These are phyloP conservation scores for Ophiostoma angusticollis DNA, from an alignment of 2,329 filamentous ascomycete genomes.

Conservation along the genomic window DNA sequence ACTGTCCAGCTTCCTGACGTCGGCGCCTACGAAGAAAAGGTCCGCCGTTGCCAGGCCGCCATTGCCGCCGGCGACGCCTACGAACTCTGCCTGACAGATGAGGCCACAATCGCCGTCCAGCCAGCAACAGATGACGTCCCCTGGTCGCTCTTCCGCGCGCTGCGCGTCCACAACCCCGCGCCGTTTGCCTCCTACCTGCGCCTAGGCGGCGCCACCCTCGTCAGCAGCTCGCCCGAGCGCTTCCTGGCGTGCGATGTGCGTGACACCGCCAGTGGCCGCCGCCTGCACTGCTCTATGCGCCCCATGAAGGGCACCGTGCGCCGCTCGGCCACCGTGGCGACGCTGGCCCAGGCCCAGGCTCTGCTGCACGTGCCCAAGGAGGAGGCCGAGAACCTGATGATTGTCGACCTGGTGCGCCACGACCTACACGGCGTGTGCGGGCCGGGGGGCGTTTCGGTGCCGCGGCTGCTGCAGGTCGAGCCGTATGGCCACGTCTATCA, in stretches of 20 bases:
- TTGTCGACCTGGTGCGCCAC: slow-evolving; percentile 90
- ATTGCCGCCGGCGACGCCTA: slow-evolving; percentile 73
- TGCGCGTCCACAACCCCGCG: slow-evolving; percentile 62
- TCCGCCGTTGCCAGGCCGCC: slow-evolving; percentile 55
- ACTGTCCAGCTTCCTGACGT: slow-evolving; percentile 29
- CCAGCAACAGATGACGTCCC: slow-evolving; percentile 22
- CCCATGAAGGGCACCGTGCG: slow-evolving; percentile 97
- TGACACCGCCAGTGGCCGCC: slow-evolving; percentile 7
- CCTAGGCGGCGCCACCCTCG: slow-evolving; percentile 55
- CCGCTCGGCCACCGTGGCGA: slow-evolving; percentile 53
- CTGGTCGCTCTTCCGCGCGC: slow-evolving; percentile 60
- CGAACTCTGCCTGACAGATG: slow-evolving; percentile 70
- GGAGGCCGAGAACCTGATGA: slow-evolving; percentile 94
- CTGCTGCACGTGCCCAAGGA: slow-evolving; percentile 77
- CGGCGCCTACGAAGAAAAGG: slow-evolving; percentile 49
- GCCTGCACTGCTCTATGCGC: slow-evolving; percentile 56
- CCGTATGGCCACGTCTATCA: slow-evolving; percentile 86
- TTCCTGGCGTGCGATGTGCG: slow-evolving; percentile 45
- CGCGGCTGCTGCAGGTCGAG: slow-evolving; percentile 72
- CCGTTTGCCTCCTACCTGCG: slow-evolving; percentile 76
- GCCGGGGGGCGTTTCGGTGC: slow-evolving; percentile 57
- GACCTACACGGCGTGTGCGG: slow-evolving; percentile 80
- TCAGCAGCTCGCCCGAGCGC: slow-evolving; percentile 79
- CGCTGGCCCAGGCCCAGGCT: slow-evolving; percentile 55
- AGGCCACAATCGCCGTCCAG: slow-evolving; percentile 34